phyloP scores from a whole-genome alignment of 495 filamentous ascomycete genomes.

The Aspergillus leporis region DNA sequence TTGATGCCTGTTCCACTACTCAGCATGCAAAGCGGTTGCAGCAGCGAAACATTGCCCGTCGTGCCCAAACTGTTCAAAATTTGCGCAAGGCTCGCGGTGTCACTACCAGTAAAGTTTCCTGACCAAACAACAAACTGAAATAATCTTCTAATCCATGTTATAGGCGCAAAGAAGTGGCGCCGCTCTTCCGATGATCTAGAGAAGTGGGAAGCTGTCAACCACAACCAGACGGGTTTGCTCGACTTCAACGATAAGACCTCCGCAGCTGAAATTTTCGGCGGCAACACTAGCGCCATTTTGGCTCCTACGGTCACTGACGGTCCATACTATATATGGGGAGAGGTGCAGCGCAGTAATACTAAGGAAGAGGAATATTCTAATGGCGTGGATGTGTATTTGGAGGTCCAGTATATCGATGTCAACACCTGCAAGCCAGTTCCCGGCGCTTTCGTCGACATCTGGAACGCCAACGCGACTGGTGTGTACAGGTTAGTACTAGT shows the following conservation, averaged over 20 bases:
- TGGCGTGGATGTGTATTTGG: conserved; percentile 45
- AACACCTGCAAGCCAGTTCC: conserved; percentile 36
- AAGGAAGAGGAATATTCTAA: conserved; percentile 42
- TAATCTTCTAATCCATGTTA: neutral
- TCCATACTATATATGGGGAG: conserved; percentile 56
- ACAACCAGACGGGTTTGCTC: conserved; percentile 33
- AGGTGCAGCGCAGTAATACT: conserved; percentile 46
- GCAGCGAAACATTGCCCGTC: conserved; percentile 38
- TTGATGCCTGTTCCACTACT: conserved; percentile 29
- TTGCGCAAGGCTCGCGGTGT: conserved; percentile 53
- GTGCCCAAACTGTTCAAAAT: conserved; percentile 36
- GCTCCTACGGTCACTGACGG: conserved; percentile 54
- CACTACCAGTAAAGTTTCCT: conserved; percentile 38
- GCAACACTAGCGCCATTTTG: conserved; percentile 55
- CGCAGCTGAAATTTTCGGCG: conserved; percentile 47
- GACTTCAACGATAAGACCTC: conserved; percentile 24
- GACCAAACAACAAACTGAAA: neutral
- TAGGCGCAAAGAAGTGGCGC: conserved; percentile 34
- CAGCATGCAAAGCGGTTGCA: conserved; percentile 29
- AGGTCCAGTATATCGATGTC: conserved; percentile 52
- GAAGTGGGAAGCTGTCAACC: conserved; percentile 56
- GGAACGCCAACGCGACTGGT: conserved; percentile 51
- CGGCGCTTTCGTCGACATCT: conserved; percentile 37
- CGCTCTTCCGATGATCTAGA: conserved; percentile 35
- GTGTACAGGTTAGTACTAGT: conserved; percentile 45